These are phyloP conservation scores for Penicillium crystallinum DNA, from an alignment of 495 filamentous ascomycete species.

Conservation along the genomic window DNA sequence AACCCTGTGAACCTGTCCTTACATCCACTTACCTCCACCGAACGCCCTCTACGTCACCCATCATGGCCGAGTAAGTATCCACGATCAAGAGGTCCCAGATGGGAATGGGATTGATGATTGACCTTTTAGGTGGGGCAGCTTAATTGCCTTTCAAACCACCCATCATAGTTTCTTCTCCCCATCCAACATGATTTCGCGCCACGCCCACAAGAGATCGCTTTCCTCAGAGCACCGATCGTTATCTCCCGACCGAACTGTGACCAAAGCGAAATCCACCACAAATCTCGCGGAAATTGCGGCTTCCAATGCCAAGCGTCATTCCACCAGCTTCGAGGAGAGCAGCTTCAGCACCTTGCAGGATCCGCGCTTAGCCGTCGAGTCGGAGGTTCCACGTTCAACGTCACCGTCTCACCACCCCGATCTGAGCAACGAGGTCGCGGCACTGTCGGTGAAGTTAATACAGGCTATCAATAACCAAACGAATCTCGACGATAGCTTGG, in stretches of 20 bases:
- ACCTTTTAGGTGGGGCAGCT: conserved; percentile 18
- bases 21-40: conserved; percentile 22
- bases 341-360: conserved; percentile 50
- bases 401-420: conserved; percentile 62
- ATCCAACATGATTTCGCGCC: conserved; percentile 42
- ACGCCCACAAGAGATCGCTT: conserved; percentile 38
- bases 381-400: conserved; percentile 34
- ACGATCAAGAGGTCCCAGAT: not conserved
- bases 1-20: not conserved
- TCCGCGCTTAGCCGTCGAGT: conserved; percentile 35
- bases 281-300: conserved; percentile 30
- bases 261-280: conserved; percentile 42
- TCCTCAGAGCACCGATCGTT: conserved; percentile 38
- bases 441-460: conserved; percentile 90
- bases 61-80: conserved; percentile 44
- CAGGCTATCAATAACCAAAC: conserved; percentile 98
- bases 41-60: conserved; percentile 27
- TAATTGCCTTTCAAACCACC: conserved; percentile 44
- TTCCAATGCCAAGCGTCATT: not conserved
- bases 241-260: conserved; percentile 37
- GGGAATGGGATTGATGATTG: not conserved
- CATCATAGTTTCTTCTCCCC: conserved; percentile 36
- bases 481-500: conserved; percentile 80
- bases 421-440: conserved; percentile 80
- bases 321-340: conserved; percentile 26